A percentile compares a stretch with the other conserved stretches of the same genome.
Evolutionary conservation across 1,139 yeast genomes (phyloP).

Genomic region (Citeromyces hawaiiensis): DNA sequence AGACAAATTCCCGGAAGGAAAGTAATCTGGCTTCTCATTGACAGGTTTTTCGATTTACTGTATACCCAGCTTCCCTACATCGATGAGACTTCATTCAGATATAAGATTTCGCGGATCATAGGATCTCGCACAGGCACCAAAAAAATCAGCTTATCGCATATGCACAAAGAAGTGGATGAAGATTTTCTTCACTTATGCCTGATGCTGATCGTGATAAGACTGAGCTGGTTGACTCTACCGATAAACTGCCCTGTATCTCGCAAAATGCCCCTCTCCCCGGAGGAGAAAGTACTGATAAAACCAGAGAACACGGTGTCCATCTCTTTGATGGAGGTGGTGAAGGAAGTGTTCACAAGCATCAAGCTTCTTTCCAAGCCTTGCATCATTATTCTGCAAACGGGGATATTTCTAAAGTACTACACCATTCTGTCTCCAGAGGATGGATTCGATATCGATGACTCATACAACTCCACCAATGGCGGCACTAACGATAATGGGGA

Average conservation of each 20-base stretch:
- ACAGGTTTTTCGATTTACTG: constrained; percentile 23
- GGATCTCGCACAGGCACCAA: constrained; percentile 15
- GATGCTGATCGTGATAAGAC: constrained; percentile 29
- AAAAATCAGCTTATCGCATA: constrained; percentile 13
- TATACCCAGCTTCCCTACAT: constrained; percentile 26
- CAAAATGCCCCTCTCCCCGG: constrained; percentile 10
- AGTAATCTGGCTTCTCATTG: constrained; percentile 21
- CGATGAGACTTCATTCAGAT: constrained; percentile 22
- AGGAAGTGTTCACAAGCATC: constrained; percentile 17
- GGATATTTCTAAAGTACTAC: constrained; percentile 19
- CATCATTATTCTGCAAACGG: constrained; percentile 21
- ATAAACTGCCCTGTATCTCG: constrained; percentile 12
- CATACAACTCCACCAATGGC: constrained; percentile 14
- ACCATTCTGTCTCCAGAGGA: constrained; percentile 22
- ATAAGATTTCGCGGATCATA: constrained; percentile 16
- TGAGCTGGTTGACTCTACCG: constrained; percentile 37
- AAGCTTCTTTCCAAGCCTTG: constrained; percentile 19
- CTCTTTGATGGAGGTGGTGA: constrained; percentile 19
- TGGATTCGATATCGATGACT: constrained; percentile 22
- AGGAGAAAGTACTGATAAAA: constrained; percentile 15
- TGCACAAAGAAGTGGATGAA: constrained; percentile 19
- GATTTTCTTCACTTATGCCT: constrained; percentile 25
- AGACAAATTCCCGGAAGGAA: constrained; percentile 22
- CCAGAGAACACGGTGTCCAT: constrained; percentile 20
- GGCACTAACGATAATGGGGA: constrained; percentile 17